Base-by-base conservation (phyloP, 2,329 filamentous ascomycete genomes). In the Aspergillus pseudonomiae region DNA sequence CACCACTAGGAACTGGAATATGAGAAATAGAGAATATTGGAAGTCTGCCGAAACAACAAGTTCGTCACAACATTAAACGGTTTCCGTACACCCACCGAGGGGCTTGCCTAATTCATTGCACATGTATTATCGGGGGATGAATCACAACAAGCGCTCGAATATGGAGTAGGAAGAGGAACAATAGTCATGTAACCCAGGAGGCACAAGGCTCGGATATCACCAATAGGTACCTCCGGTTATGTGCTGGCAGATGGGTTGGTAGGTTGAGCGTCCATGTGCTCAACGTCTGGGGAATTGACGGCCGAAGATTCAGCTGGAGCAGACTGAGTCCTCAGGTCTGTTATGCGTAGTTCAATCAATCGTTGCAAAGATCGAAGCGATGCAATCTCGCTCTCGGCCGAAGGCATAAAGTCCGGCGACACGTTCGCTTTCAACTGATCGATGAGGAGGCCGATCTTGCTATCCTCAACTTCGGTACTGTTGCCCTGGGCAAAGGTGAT, bases 281-380 rank as follows among this genome's bases (percentile, higher is more conserved):
- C 43, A 21, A 46, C 30, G 28, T 59, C 26, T 36, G 36, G 26
- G 12, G 63, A 24, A 28, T 65, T 41, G 12, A 32, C 11, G 32
- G 30, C 34, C 6, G 52, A 12, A 55, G 32, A 19, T 34, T 36
- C 10, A 14, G 19, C 14, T 36, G 28, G 28, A 14, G 50, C 32
- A 45, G 65, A 50, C 57, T 65, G 63, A 45, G 52, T 50, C 10
- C 53, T 63, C 48, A 77, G 57, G 26, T 67, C 54, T 41, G 68
- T 52, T 46, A 78, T 73, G 41, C 76, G 75, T 55, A 68, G 70
- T 39, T 71, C 69, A 57, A 77, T 74, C 45, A 75, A 61, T 16
- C 71, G 70, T 58, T 75, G 72, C 53, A 78, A 63, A 39, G 71
- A 66, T 24, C 67, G 71, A 43, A 78, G 71, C 26, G 74, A 71